Base-by-base conservation (phyloP, 2,329 filamentous ascomycete genomes). In the Diaporthe destruens region DNA sequence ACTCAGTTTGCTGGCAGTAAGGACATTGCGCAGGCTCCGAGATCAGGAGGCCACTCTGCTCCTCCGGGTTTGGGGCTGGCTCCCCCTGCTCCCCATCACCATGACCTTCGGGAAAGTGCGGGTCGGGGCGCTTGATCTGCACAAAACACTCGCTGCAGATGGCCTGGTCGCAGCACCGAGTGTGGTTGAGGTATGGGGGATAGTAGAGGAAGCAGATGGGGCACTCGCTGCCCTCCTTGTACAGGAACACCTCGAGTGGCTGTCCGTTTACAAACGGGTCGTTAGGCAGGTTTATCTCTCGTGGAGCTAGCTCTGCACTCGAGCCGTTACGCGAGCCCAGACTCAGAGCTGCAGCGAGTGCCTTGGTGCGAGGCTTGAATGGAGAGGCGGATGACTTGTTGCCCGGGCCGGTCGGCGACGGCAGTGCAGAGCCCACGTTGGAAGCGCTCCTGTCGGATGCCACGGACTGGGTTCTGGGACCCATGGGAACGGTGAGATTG, bases 71-170 rank as follows among this genome's bases (percentile, higher is more conserved):
- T n/a, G 81, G 77, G 72, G 79, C 75, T 29, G 79, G 76, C 39
- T 75, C 72, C 14, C 79, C 77, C 49, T 79, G 78, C 63, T 88
- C 84, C n/a, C 86, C 87, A 73, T 88, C 85, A n/a, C 86, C 87
- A 72, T 88, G 85, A 79, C 96, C 94, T 80, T 98, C 94, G 1
- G 94, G 94, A 51, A 95, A 90, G 80, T 98, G 94, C 12, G 95
- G 95, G 76, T 99, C 96, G 5, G 95, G 92, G 54, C 96, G 90
- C 81, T 98, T 98, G 80, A 99, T 99, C 81, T 99, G 96, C 5
- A 99, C 96, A 79, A 99, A 99, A 81, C 96, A 99, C 84, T 99
- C 96, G 54, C 95, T 98, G 83, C 96, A 99, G 75, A 99, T 98
- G 7, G 93, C 88, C 80, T 99, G 96, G 78, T 98, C 95, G 81